These are phyloP conservation scores for Apiospora hydei DNA, from an alignment of 2,329 filamentous ascomycete genomes.

Conservation along the genomic window DNA sequence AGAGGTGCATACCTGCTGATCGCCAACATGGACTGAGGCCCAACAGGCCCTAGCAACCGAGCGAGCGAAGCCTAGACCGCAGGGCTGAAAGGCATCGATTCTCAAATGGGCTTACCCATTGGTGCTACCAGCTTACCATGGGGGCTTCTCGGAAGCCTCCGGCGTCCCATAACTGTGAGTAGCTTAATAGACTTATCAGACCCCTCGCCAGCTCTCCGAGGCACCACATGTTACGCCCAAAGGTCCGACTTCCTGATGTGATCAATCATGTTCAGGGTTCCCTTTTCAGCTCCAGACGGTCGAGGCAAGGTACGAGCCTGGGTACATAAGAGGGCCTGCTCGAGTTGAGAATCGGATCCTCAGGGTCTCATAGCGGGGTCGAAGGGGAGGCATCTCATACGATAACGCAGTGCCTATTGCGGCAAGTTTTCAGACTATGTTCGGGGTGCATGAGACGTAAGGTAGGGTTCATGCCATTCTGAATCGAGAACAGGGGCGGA, in stretches of 20 bases:
- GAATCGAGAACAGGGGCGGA: conserved; percentile 5
- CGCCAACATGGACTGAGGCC: background rate
- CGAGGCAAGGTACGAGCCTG: background rate
- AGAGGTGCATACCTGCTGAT: background rate
- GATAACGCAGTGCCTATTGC: conserved; percentile 8
- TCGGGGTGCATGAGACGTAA: background rate
- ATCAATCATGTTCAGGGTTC: background rate
- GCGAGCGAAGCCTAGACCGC: background rate
- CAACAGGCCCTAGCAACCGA: background rate
- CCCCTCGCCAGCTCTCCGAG: conserved; percentile 1
- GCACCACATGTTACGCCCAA: conserved; percentile 3
- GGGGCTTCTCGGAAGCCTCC: conserved; percentile 11
- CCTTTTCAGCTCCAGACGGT: conserved; percentile 1
- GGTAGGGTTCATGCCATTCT: conserved; percentile 11
- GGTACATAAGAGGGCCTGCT: background rate
- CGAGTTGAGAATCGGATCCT: background rate
- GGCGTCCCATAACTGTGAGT: background rate
- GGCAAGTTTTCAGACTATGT: conserved; percentile 1
- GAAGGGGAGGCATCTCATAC: background rate
- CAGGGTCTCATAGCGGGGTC: background rate
- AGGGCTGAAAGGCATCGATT: conserved; percentile 12
- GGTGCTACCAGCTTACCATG: conserved; percentile 1
- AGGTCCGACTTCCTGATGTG: background rate
- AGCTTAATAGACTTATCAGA: background rate
- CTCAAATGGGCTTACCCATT: background rate